These are phyloP conservation scores for Monosporascus ibericus DNA, from an alignment of 2,329 filamentous ascomycete genomes.

Conservation along the genomic window DNA sequence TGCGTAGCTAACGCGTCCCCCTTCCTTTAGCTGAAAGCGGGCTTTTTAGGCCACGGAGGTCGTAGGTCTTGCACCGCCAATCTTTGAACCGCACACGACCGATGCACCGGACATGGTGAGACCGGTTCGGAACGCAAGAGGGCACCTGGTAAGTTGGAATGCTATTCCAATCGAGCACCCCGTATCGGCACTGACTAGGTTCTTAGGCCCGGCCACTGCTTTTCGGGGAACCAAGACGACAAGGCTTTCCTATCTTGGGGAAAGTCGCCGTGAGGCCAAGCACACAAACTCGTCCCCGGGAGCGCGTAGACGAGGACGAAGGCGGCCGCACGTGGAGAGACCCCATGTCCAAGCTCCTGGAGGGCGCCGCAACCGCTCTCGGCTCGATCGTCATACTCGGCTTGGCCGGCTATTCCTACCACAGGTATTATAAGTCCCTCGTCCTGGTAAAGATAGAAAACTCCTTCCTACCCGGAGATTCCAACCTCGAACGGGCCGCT, in stretches of 20 bases:
- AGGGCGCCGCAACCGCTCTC: slow-evolving; percentile 22
- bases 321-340: background rate
- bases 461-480: slow-evolving; percentile 63
- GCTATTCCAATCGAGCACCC: background rate
- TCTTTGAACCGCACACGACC: background rate
- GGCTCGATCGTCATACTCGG: slow-evolving; percentile 22
- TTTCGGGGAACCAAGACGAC: background rate
- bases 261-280: background rate
- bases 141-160: background rate
- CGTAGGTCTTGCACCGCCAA: no score
- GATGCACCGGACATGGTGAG: background rate
- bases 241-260: background rate
- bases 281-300: background rate
- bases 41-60: no score
- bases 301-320: background rate
- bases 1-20: no score
- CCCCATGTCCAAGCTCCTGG: slow-evolving; percentile 19
- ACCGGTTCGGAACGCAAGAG: background rate
- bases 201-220: background rate
- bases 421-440: slow-evolving; percentile 54
- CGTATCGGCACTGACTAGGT: background rate
- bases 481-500: slow-evolving; percentile 54
- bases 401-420: slow-evolving; percentile 28
- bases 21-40: no score
- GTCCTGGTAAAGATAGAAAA: slow-evolving; percentile 69